Evolutionary conservation across 768 basidiomycete genomes (phyloP).

Genomic region (Lactarius pseudohatsudake): DNA sequence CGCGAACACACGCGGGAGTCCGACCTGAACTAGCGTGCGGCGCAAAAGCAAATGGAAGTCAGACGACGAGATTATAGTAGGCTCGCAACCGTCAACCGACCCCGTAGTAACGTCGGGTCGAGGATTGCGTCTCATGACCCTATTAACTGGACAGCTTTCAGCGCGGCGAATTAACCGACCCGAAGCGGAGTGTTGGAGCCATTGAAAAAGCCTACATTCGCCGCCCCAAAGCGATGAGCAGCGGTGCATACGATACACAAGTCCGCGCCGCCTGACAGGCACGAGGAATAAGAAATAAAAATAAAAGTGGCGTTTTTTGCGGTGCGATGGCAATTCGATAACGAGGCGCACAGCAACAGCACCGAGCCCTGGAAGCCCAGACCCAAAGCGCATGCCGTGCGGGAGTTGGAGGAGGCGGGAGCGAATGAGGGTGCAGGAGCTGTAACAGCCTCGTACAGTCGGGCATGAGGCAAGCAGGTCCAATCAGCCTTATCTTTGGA

Average conservation of each 20-base stretch:
- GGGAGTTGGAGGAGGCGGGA: neutral
- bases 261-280: constrained; percentile 1
- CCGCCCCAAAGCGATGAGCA: constrained; percentile 8
- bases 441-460: constrained; percentile 21
- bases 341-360: constrained; percentile 5
- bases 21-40: neutral
- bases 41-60: neutral
- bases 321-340: constrained; percentile 4
- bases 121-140: neutral
- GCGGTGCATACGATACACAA: constrained; percentile 11
- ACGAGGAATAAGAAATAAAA: no score
- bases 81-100: neutral
- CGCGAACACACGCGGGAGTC: constrained; percentile 4
- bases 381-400: neutral
- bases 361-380: neutral
- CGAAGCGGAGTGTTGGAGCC: neutral
- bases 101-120: neutral
- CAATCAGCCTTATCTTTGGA: constrained; percentile 15
- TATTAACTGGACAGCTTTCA: neutral
- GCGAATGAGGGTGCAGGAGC: neutral
- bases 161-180: neutral
- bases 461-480: neutral
- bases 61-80: neutral
- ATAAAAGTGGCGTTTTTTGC: neutral
- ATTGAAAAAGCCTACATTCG: neutral